A percentile compares a stretch with the other conserved stretches of the same genome.
phyloP scores from a whole-genome alignment of 371 early-diverging fungal genomes.

The Capillidium heterosporum region DNA sequence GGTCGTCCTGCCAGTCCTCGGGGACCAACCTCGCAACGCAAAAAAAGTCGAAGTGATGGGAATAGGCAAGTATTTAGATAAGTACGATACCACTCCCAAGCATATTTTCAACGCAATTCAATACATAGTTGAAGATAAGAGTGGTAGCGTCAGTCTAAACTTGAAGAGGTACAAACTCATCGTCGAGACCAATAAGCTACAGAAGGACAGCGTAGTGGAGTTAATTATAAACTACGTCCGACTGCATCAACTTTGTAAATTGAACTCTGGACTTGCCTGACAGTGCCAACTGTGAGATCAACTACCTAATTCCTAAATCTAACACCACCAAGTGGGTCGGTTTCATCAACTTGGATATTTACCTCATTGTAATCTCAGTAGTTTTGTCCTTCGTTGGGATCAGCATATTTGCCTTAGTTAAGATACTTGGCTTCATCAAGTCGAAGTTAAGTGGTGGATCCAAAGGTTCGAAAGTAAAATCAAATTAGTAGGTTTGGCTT shows the following conservation, averaged over 20 bases:
- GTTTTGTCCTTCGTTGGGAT: too few species aligned
- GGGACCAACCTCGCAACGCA: slow-evolving; percentile 6
- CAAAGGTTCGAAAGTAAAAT: too few species aligned
- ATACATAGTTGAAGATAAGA: not conserved
- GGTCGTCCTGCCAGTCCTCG: not conserved
- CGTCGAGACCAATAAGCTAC: not conserved
- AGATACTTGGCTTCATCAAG: too few species aligned
- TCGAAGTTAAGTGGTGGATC: too few species aligned
- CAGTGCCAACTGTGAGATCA: not conserved
- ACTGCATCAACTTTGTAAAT: not conserved
- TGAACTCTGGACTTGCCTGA: not conserved
- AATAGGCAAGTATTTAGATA: not conserved
- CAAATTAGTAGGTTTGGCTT: too few species aligned
- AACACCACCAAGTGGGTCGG: too few species aligned
- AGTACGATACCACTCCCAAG: not conserved
- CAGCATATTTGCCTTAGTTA: too few species aligned
- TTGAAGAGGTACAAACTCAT: not conserved
- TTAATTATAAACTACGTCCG: not conserved
- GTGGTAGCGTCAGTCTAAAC: not conserved
- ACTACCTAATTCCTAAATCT: not conserved
- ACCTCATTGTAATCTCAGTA: too few species aligned
- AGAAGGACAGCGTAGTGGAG: not conserved
- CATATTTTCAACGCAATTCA: not conserved
- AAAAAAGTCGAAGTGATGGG: not conserved
- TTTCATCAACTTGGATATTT: too few species aligned